phyloP scores from a whole-genome alignment of 1,284 basidiomycete species.

The Sutorius eximius region DNA sequence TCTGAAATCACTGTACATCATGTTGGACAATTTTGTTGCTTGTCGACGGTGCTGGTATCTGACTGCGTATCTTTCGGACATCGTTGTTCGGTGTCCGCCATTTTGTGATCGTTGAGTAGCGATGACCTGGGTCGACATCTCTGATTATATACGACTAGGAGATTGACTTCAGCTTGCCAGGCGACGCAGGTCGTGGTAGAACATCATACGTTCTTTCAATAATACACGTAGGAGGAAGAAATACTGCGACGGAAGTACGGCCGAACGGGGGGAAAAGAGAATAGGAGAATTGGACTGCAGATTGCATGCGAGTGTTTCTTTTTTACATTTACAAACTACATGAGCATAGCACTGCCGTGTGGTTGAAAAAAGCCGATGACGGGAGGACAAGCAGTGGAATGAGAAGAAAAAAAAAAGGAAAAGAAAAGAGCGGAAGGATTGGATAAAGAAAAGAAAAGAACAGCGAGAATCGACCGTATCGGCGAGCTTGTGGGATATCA shows the following conservation, averaged over 20 bases:
- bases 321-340: constrained; percentile 22
- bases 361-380: neutral
- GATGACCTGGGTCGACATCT: neutral
- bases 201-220: constrained; percentile 6
- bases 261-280: neutral
- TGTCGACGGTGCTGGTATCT: constrained; percentile 8
- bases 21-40: constrained; percentile 5
- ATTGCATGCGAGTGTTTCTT: constrained; percentile 6
- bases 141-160: neutral
- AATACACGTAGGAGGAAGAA: constrained; percentile 8
- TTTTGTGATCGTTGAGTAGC: neutral
- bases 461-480: neutral
- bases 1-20: constrained; percentile 3
- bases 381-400: neutral
- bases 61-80: constrained; percentile 3
- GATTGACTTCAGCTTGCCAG: too few species aligned
- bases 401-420: neutral
- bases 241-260: neutral
- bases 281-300: neutral
- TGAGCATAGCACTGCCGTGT: constrained; percentile 3
- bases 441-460: neutral
- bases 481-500: constrained; percentile 2
- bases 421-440: constrained; percentile 4
- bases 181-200: too few species aligned
- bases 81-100: neutral